Conservation (phyloP, 352 stramenopile genomes). For the Lagenidium sp. region DNA sequence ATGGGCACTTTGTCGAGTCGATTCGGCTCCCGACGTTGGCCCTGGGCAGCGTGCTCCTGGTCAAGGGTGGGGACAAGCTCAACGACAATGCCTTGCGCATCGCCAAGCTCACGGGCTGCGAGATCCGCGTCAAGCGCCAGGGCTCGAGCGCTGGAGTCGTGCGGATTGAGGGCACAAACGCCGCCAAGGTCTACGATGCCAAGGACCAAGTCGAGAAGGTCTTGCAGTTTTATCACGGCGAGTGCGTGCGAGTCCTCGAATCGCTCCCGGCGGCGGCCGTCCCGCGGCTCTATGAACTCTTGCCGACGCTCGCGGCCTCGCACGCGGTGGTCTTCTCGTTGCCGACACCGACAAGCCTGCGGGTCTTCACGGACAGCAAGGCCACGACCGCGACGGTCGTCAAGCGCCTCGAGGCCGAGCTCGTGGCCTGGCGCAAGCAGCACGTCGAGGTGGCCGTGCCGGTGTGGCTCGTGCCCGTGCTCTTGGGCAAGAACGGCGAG, state of each 20-base stretch:
- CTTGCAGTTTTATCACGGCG: conserved; percentile 70
- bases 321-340: conserved; percentile 57
- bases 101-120: conserved; percentile 65
- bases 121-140: conserved; percentile 45
- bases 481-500: conserved; percentile 70
- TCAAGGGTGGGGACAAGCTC: conserved; percentile 24
- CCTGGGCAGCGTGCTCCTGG: conserved; percentile 44
- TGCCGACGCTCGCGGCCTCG: conserved; percentile 38
- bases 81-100: conserved; percentile 76
- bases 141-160: conserved; percentile 17
- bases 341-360: conserved; percentile 38
- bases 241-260: conserved; percentile 39
- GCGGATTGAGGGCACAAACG: conserved; percentile 53
- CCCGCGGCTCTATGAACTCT: conserved; percentile 49
- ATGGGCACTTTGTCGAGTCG: conserved; percentile 51
- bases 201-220: conserved; percentile 65
- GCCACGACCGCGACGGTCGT: conserved; percentile 29
- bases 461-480: conserved; percentile 52
- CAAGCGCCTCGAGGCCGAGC: conserved; percentile 29
- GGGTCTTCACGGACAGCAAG: conserved; percentile 66
- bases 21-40: conserved; percentile 40
- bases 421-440: conserved; percentile 55
- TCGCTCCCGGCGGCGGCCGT: conserved; percentile 36
- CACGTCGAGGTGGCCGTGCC: conserved; percentile 53
- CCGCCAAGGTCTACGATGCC: conserved; percentile 59